Conservation (phyloP, 129 eudicot genomes). For the Artemisia annua region DNA sequence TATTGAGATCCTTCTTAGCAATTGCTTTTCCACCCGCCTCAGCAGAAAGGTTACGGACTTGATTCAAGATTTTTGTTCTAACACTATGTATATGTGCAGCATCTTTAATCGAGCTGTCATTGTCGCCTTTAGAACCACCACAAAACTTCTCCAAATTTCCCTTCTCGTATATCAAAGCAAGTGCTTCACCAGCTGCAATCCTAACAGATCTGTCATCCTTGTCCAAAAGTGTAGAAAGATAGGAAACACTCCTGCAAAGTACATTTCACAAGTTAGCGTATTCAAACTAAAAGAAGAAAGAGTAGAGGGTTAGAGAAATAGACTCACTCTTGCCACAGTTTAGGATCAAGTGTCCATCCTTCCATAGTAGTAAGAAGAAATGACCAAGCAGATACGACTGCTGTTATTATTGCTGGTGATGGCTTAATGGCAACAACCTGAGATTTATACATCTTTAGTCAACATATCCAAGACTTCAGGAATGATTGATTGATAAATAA, state of each 20-base stretch:
- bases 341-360: constrained; percentile 49
- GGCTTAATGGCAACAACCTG: constrained; percentile 83
- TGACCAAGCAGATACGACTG: constrained; percentile 85
- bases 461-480: not conserved
- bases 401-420: constrained; percentile 57
- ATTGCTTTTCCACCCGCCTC: constrained; percentile 94
- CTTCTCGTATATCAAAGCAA: constrained; percentile 67
- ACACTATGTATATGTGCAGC: constrained; percentile 55
- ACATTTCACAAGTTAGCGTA: not conserved
- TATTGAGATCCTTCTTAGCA: constrained; percentile 84
- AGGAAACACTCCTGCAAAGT: constrained; percentile 67
- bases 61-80: constrained; percentile 64
- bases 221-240: constrained; percentile 66
- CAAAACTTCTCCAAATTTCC: constrained; percentile 72
- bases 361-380: constrained; percentile 81
- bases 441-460: constrained; percentile 3
- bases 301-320: not conserved
- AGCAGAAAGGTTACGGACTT: constrained; percentile 64
- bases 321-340: constrained; percentile 86
- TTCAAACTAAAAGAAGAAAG: not conserved
- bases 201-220: constrained; percentile 88
- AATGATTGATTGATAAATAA: not conserved
- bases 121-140: constrained; percentile 38
- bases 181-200: constrained; percentile 88
- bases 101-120: constrained; percentile 39